These are phyloP conservation scores for Coemansia sp. DNA, from an alignment of 192 early-diverging fungal species.

Conservation along the genomic window DNA sequence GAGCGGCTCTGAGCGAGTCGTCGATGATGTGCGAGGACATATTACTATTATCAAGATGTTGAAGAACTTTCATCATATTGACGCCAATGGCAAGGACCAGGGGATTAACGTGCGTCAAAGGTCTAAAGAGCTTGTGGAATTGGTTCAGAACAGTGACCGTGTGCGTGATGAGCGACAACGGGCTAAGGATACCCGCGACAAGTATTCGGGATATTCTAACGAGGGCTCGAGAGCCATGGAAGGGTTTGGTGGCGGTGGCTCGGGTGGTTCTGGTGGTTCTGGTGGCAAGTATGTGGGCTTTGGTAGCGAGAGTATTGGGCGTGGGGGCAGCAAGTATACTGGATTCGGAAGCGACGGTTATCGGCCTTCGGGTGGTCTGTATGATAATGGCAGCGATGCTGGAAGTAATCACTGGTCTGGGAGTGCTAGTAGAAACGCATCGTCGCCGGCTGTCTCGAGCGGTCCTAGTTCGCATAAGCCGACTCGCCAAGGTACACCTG, in stretches of 20 bases:
- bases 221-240: slow-evolving; percentile 32
- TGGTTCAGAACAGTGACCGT: slow-evolving; percentile 74
- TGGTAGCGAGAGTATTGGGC: slow-evolving; percentile 58
- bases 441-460: slow-evolving; percentile 26
- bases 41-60: slow-evolving; percentile 89
- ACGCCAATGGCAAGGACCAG: slow-evolving; percentile 96
- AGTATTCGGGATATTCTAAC: slow-evolving; percentile 80
- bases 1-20: slow-evolving; percentile 91
- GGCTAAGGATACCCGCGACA: slow-evolving; percentile 85
- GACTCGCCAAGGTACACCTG: slow-evolving; percentile 33
- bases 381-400: slow-evolving; percentile 34
- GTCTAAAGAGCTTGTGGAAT: slow-evolving; percentile 86
- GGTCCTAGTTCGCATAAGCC: slow-evolving; percentile 27
- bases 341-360: slow-evolving; percentile 45
- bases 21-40: slow-evolving; percentile 84
- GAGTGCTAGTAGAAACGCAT: slow-evolving; percentile 23
- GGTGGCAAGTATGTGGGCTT: slow-evolving; percentile 62
- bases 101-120: slow-evolving; percentile 90
- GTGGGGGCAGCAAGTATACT: slow-evolving; percentile 28
- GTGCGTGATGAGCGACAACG: slow-evolving; percentile 88
- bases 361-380: slow-evolving; percentile 26
- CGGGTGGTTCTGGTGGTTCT: background rate
- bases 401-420: slow-evolving; percentile 40
- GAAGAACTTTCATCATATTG: slow-evolving; percentile 85
- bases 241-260: slow-evolving; percentile 21